phyloP scores from a whole-genome alignment of 2,329 filamentous ascomycete species.

The Sarocladium kiliense region DNA sequence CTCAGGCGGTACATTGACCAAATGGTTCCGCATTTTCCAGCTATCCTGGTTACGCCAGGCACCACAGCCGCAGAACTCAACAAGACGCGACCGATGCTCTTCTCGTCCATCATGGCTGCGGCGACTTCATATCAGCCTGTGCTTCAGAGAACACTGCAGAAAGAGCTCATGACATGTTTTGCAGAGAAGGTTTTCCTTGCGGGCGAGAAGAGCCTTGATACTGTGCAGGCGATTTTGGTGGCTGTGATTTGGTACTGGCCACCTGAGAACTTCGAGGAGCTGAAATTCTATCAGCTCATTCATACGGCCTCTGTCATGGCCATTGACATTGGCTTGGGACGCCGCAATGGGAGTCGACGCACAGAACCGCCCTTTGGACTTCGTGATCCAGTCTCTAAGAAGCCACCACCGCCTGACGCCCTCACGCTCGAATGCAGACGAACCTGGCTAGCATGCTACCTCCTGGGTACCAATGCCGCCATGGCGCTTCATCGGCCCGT shows the following conservation, averaged over 20 bases:
- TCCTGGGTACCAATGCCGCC: conserved; percentile 52
- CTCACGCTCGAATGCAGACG: conserved; percentile 50
- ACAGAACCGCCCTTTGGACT: neutral
- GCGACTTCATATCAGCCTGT: conserved; percentile 52
- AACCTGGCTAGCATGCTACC: conserved; percentile 56
- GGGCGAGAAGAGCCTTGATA: conserved; percentile 76
- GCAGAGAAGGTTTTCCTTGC: conserved; percentile 69
- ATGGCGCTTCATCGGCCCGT: conserved; percentile 58
- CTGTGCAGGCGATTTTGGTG: conserved; percentile 74
- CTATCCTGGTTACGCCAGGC: conserved; percentile 52
- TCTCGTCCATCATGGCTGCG: conserved; percentile 65
- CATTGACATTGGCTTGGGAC: conserved; percentile 73
- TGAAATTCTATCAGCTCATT: conserved; percentile 85
- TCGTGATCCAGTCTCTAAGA: neutral
- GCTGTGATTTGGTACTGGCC: conserved; percentile 81
- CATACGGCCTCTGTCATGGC: conserved; percentile 79
- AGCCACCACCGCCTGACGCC: conserved; percentile 40
- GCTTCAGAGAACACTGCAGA: conserved; percentile 57
- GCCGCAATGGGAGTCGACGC: neutral
- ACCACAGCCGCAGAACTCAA: conserved; percentile 52
- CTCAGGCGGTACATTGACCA: conserved; percentile 54
- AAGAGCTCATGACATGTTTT: conserved; percentile 66
- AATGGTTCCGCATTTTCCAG: conserved; percentile 58
- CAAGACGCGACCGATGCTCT: conserved; percentile 57
- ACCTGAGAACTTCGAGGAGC: conserved; percentile 75